These are phyloP conservation scores for Iberis pinnata DNA, from an alignment of 345 rosid genomes.

Conservation along the genomic window DNA sequence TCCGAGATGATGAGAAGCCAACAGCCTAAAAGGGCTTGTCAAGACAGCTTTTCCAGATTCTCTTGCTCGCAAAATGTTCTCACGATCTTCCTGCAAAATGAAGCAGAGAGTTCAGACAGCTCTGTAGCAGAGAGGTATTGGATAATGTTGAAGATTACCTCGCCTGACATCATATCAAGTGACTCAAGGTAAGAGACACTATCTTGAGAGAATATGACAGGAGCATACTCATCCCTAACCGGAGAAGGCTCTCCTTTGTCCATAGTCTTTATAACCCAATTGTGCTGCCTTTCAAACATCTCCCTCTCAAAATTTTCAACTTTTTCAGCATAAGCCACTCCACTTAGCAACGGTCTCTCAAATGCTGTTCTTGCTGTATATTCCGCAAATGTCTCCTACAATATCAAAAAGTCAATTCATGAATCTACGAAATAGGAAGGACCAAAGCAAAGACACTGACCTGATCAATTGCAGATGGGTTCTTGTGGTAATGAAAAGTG, in stretches of 20 bases:
- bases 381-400: conserved; percentile 92
- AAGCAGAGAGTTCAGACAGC: neutral
- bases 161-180: conserved; percentile 99
- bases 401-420: conserved; percentile 17
- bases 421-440: neutral
- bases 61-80: conserved; percentile 81
- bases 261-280: conserved; percentile 91
- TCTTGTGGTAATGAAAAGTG: conserved; percentile 85
- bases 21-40: conserved; percentile 82
- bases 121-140: neutral
- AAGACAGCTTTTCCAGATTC: conserved; percentile 93
- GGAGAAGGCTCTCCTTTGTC: conserved; percentile 70
- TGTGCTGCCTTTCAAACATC: conserved; percentile 73
- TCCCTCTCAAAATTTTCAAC: conserved; percentile 62
- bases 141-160: conserved; percentile 38
- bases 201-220: conserved; percentile 89
- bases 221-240: conserved; percentile 87
- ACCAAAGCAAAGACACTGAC: conserved; percentile 35
- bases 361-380: conserved; percentile 94
- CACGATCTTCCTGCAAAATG: conserved; percentile 77
- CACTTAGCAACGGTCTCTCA: conserved; percentile 90
- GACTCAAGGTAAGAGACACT: conserved; percentile 86
- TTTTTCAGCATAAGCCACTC: conserved; percentile 86
- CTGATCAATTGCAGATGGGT: conserved; percentile 98
- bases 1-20: conserved; percentile 92